Conservation (phyloP, 2,329 filamentous ascomycete species). For the Aspergillus hortae region DNA sequence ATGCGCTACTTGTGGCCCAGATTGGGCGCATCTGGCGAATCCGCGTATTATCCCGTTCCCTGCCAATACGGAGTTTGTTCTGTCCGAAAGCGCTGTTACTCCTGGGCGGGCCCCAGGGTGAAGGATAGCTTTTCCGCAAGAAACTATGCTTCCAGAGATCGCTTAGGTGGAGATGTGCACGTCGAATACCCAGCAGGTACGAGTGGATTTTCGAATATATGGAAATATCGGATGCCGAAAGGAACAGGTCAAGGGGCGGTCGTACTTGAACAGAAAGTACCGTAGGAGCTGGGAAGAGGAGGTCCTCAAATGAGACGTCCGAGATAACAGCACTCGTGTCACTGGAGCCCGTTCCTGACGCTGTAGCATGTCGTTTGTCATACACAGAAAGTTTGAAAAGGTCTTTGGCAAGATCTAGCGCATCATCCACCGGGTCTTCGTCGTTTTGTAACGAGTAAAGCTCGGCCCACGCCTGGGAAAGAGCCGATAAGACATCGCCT, state of each 20-base stretch:
- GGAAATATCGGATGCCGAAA: constrained; percentile 70
- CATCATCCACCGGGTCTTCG: constrained; percentile 70
- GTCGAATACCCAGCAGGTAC: constrained; percentile 79
- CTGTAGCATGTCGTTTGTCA: constrained; percentile 32
- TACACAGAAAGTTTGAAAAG: constrained; percentile 62
- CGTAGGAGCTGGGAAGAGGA: constrained; percentile 76
- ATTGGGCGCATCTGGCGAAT: constrained; percentile 69
- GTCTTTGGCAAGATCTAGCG: constrained; percentile 76
- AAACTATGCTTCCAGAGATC: constrained; percentile 82
- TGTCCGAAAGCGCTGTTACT: constrained; percentile 61
- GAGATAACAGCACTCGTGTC: constrained; percentile 31
- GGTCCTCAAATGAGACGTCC: constrained; percentile 62
- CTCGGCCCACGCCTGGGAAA: constrained; percentile 74
- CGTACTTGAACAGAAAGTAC: constrained; percentile 68
- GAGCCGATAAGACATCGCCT: constrained; percentile 73
- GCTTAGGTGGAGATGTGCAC: constrained; percentile 79
- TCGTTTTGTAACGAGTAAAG: constrained; percentile 74
- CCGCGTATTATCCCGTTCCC: constrained; percentile 62
- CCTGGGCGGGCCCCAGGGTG: constrained; percentile 62
- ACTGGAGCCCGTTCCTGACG: constrained; percentile 21
- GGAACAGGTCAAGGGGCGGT: constrained; percentile 83
- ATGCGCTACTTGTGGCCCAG: constrained; percentile 86
- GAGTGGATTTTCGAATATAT: constrained; percentile 82
- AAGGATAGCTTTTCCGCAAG: constrained; percentile 71
- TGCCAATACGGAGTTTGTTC: constrained; percentile 58